phyloP scores from a whole-genome alignment of 768 basidiomycete genomes.

The Pleurotus eryngii region DNA sequence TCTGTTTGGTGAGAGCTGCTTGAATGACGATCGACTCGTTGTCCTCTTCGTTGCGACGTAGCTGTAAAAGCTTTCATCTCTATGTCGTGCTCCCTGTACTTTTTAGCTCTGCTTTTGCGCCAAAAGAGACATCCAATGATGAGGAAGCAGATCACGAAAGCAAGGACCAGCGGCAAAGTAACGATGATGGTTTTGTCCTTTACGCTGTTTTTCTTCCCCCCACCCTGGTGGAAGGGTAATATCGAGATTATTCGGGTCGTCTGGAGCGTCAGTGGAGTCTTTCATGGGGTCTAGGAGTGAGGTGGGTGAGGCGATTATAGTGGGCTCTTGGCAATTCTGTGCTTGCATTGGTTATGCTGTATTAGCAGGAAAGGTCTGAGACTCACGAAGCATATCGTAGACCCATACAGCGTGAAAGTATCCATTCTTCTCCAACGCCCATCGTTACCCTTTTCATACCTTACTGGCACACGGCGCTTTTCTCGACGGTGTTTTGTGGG shows the following conservation, averaged over 20 bases:
- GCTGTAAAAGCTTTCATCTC: conserved; percentile 44
- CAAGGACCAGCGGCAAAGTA: conserved; percentile 59
- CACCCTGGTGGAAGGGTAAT: conserved; percentile 54
- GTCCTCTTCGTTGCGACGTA: conserved; percentile 22
- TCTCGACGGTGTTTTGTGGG: conserved; percentile 10
- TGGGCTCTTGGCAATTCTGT: conserved; percentile 23
- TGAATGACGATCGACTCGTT: conserved; percentile 35
- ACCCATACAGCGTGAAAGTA: conserved; percentile 65
- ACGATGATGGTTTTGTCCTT: conserved; percentile 41
- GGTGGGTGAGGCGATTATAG: conserved; percentile 24
- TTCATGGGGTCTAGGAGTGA: conserved; percentile 14
- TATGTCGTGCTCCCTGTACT: conserved; percentile 38
- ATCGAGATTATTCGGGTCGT: conserved; percentile 20
- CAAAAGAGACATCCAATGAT: conserved; percentile 62
- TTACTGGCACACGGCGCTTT: conserved; percentile 44
- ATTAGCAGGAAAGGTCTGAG: background rate
- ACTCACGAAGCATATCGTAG: conserved; percentile 59
- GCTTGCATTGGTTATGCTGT: background rate
- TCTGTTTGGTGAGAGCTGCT: conserved; percentile 48
- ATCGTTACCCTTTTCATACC: conserved; percentile 49
- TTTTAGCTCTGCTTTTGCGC: conserved; percentile 41
- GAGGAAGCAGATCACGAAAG: conserved; percentile 55
- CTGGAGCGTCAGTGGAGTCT: conserved; percentile 17
- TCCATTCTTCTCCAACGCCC: conserved; percentile 55
- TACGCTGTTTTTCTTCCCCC: conserved; percentile 26